These are phyloP conservation scores for Backusella tuberculispora DNA, from an alignment of 192 early-diverging fungal genomes.

Conservation along the genomic window DNA sequence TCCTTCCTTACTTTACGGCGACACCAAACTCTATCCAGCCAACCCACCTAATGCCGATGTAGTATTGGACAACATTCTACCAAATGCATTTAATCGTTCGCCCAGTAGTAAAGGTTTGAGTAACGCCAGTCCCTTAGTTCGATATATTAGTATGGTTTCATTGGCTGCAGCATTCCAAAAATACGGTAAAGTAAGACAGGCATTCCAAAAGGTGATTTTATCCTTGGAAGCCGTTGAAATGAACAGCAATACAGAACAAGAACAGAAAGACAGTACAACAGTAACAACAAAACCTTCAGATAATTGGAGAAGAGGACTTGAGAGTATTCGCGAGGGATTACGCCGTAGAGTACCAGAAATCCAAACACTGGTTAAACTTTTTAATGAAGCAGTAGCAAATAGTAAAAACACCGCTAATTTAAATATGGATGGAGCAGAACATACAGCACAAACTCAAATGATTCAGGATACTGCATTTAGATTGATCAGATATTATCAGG, in stretches of 20 bases:
- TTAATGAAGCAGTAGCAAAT: slow-evolving; percentile 37
- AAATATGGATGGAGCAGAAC: slow-evolving; percentile 48
- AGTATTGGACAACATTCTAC: slow-evolving; percentile 75
- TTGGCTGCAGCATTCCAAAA: slow-evolving; percentile 66
- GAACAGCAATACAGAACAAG: background rate
- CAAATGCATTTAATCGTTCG: slow-evolving; percentile 54
- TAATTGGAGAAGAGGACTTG: slow-evolving; percentile 36
- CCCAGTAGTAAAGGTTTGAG: slow-evolving; percentile 64
- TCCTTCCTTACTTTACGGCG: slow-evolving; percentile 57
- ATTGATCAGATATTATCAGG: slow-evolving; percentile 70
- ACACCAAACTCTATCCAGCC: slow-evolving; percentile 41
- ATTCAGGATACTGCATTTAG: slow-evolving; percentile 59
- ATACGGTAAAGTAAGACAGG: slow-evolving; percentile 36
- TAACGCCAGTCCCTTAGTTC: slow-evolving; percentile 63
- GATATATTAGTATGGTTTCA: slow-evolving; percentile 63
- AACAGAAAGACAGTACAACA: background rate
- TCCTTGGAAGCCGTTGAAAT: slow-evolving; percentile 32
- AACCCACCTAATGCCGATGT: slow-evolving; percentile 60
- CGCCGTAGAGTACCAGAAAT: slow-evolving; percentile 72
- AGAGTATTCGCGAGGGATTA: slow-evolving; percentile 58
- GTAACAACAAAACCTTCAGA: slow-evolving; percentile 20
- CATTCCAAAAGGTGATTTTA: slow-evolving; percentile 41
- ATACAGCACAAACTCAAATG: slow-evolving; percentile 42
- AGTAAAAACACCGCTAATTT: slow-evolving; percentile 34
- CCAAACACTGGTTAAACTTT: slow-evolving; percentile 61